Base-by-base conservation (phyloP, 306 rosid species). In the Dalbergia cochinchinensis region DNA sequence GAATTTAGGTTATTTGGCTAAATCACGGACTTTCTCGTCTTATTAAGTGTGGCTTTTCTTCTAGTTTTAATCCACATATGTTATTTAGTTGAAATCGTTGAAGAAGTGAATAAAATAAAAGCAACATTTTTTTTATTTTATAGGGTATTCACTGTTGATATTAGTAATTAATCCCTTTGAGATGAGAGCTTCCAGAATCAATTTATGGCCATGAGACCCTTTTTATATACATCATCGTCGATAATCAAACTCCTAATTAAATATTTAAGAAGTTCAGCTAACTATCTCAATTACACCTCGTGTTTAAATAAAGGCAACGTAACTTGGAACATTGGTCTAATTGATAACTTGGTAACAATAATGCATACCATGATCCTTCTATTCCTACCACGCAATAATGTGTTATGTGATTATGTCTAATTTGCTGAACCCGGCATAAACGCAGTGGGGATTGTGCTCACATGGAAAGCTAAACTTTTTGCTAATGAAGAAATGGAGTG, bases 401-500 rank as follows among this genome's bases (percentile, higher is more conserved):
- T 69, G 77, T 33, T 47, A 37, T 57, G 57, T n/a, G n/a, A n/a
- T n/a, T 74, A 50, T 69, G 22, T 20, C 22, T 20, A 41, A 11
- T 37, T n/a, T 77, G 83, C 42, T 83, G 80, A 72, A 69, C 73
- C 68, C 47, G 54, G 47, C 57, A 78, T 33, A 41, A 69, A 48
- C 11, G 19, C 19, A 34, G 88, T 78, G 83, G 85, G 85, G 85
- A 71, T 68, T 86, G 4, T 86, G 85, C 83, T 50, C 65, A 72
- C 71, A 50, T 69, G 89, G 69, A 85, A 86, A 78, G 89, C 45
- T 55, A 84, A 74, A 75, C 65, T 62, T 48, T 50, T 79, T 50
- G 51, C 77, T 60, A 42, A 57, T 45, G 18, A 33, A 22, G 61
- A 50, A 63, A 22, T 55, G 61, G 16, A 18, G 88, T 82, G 86